These are phyloP conservation scores for Astragalus glycyphyllos DNA, from an alignment of 306 rosid species.

Conservation along the genomic window DNA sequence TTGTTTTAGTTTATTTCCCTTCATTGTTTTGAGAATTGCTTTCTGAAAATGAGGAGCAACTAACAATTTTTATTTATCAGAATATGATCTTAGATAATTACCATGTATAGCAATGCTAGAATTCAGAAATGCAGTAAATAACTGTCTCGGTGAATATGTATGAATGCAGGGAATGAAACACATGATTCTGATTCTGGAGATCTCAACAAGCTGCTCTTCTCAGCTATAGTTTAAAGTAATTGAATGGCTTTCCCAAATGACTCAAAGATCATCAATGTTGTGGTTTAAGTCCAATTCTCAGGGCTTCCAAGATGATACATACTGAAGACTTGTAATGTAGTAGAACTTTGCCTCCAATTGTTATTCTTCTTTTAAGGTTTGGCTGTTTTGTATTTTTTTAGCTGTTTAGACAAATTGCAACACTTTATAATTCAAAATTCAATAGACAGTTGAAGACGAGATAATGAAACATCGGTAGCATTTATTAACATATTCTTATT, in stretches of 20 bases:
- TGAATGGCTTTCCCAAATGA: constrained; percentile 35
- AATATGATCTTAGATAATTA: constrained; percentile 16
- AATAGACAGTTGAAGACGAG: not conserved
- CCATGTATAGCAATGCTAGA: constrained; percentile 1
- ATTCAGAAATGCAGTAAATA: constrained; percentile 1
- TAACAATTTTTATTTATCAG: constrained; percentile 2
- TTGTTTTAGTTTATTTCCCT: too few relatives aligned
- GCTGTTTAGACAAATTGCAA: not conserved
- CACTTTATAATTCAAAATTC: too few relatives aligned
- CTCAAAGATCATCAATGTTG: constrained; percentile 4
- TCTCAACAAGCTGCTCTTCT: constrained; percentile 80
- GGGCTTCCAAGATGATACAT: constrained; percentile 1
- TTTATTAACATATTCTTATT: too few relatives aligned
- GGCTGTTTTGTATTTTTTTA: constrained; percentile 13
- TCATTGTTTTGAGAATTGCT: not conserved
- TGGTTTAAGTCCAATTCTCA: constrained; percentile 10
- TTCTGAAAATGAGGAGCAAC: constrained; percentile 19
- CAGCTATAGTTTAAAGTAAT: constrained; percentile 69
- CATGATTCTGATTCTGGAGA: constrained; percentile 60
- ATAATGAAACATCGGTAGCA: too few relatives aligned
- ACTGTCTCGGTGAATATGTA: constrained; percentile 3
- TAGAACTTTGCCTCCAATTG: constrained; percentile 23
- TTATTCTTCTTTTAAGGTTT: constrained; percentile 10
- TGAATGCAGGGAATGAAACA: constrained; percentile 66
- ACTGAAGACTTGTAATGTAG: constrained; percentile 2